A percentile compares a stretch with the other conserved stretches of the same genome.
Conservation (phyloP, 1,284 basidiomycete genomes). For the Calocybe gambosa region DNA sequence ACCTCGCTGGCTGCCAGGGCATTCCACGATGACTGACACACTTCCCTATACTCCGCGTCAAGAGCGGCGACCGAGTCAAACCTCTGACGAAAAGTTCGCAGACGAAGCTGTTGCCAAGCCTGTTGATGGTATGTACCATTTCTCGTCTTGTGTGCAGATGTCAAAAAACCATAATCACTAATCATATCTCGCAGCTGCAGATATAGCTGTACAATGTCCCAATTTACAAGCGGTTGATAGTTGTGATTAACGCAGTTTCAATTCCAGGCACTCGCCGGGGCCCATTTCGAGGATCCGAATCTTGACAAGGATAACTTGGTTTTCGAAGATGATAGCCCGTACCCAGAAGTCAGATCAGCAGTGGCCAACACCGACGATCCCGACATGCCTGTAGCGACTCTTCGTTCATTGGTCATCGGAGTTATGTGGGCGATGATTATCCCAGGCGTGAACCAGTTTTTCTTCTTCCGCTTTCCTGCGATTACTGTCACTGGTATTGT, state of each 20-base stretch:
- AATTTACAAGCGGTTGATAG: background rate
- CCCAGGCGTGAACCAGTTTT: constrained; percentile 49
- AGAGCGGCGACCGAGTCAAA: constrained; percentile 11
- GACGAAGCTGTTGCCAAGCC: constrained; percentile 13
- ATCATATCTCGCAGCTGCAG: background rate
- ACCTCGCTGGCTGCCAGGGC: constrained; percentile 12
- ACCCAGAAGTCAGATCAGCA: constrained; percentile 56
- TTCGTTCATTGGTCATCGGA: constrained; percentile 50
- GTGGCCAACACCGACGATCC: constrained; percentile 54
- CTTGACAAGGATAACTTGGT: constrained; percentile 33
- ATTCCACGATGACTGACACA: constrained; percentile 20
- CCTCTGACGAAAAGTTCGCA: constrained; percentile 14
- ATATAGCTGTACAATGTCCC: constrained; percentile 6
- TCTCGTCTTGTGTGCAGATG: background rate
- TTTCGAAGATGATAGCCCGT: constrained; percentile 31
- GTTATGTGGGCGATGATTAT: constrained; percentile 45
- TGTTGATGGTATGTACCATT: constrained; percentile 19
- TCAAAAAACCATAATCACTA: background rate
- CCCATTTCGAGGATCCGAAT: constrained; percentile 42
- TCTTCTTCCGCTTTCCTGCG: constrained; percentile 46
- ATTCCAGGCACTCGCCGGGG: constrained; percentile 22
- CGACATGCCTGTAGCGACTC: constrained; percentile 46
- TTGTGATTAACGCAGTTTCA: background rate
- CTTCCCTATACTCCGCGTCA: constrained; percentile 18
- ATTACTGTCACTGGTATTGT: constrained; percentile 39